Percentiles rank a stretch among this genome's conserved stretches.
Evolutionary conservation across 306 rosid genomes (phyloP).

Genomic region (Astragalus glycyphyllos): DNA sequence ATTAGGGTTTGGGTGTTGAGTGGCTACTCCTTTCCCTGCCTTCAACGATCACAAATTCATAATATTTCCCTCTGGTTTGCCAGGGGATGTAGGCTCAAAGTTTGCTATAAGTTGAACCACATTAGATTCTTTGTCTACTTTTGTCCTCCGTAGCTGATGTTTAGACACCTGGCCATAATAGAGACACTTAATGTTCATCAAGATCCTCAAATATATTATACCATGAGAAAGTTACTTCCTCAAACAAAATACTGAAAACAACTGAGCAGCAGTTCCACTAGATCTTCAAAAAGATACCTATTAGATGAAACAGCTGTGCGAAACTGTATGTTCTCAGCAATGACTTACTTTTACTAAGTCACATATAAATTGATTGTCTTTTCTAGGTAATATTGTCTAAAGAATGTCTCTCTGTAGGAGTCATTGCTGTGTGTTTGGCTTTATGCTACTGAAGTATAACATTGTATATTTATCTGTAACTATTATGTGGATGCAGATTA

Average conservation of each 20-base stretch:
- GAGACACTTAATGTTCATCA: not conserved
- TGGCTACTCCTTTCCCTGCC: not conserved
- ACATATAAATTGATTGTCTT: conserved; percentile 27
- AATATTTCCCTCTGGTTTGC: conserved; percentile 1
- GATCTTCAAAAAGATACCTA: conserved; percentile 18
- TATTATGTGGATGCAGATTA: conserved; percentile 44
- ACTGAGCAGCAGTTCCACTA: conserved; percentile 6
- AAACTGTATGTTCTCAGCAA: conserved; percentile 13
- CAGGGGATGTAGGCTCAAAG: conserved; percentile 6
- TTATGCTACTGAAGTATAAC: conserved; percentile 27
- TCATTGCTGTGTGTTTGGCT: conserved; percentile 31
- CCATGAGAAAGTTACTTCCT: conserved; percentile 21
- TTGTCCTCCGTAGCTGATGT: not conserved
- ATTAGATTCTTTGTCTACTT: conserved; percentile 2
- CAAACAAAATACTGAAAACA: conserved; percentile 4
- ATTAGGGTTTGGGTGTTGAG: conserved; percentile 27
- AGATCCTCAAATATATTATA: conserved; percentile 24
- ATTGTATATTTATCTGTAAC: conserved; percentile 17
- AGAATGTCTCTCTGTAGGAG: not conserved
- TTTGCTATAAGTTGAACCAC: conserved; percentile 14
- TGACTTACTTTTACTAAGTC: conserved; percentile 9
- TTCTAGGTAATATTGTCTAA: conserved; percentile 20
- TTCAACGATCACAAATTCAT: not conserved
- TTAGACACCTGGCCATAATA: not conserved
- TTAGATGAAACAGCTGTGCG: conserved; percentile 23